Evolutionary conservation across 108 stramenopile genomes (phyloP), one percentile per base, ranked within the genome.

Genomic region (Stephanodiscus triporus): DNA sequence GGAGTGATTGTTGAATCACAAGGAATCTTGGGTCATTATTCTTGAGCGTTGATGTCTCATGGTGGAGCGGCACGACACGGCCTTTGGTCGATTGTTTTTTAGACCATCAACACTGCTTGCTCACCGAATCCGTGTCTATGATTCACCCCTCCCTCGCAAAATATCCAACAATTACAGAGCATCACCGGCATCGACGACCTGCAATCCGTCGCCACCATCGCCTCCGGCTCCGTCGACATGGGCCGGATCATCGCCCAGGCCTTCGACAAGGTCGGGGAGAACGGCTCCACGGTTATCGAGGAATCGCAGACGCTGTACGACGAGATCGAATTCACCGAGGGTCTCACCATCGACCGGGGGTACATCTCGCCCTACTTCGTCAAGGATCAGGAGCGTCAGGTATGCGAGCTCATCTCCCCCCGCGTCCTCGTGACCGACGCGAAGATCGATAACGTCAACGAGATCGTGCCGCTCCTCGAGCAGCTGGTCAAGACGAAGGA

Each of bases 251-350:
- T 98, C 76, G 95, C 97, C 61, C 91, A 94, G 74, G 96, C 96
- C 24, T 94, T 90, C 19, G 95, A 96, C 72, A 96, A 97, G 77
- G 96, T 98, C 9, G 98, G 98, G 45, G 95, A 96, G 36, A 97
- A 93, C 49, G 98, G 98, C 45, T 94, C 93, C 56, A 98, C 97
- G 17, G 94, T 95, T 23, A 91, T 98, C 23, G 98, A 98, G 87
- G 97, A 98, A 78, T 88, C 87, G 27, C 97, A 98, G 73, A 97
- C 96, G 23, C 82, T 98, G 40, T 80, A 86, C 32, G 97, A 98
- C 67, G 97, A 97, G 72, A 92, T 98, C 64, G 97, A 98, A 82
- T 98, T 98, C 86, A 98, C 97, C 26, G 97, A 98, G 67, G 97
- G 97, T 68, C 84, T 98, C 62, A 97, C 96, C 61, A 96, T 98